phyloP scores from a whole-genome alignment of 495 filamentous ascomycete species.

The Articulospora tetracladia region DNA sequence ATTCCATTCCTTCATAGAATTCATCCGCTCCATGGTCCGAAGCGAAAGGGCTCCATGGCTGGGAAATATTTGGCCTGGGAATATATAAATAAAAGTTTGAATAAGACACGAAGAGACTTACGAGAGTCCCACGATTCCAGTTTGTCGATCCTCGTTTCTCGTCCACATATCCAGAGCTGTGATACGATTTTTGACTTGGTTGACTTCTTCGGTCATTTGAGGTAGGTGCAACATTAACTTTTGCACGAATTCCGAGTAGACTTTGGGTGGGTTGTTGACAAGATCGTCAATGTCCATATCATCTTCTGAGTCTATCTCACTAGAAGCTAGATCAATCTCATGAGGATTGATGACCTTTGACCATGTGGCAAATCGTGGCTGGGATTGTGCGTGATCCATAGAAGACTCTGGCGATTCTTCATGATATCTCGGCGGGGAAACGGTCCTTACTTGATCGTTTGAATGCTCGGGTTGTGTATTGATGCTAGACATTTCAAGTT shows the following conservation, averaged over 20 bases:
- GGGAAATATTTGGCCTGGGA: not conserved
- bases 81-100: not conserved
- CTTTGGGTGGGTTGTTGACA: not conserved
- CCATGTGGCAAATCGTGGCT: not conserved
- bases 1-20: not conserved
- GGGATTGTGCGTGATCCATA: not conserved
- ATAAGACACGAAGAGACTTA: not conserved
- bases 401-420: not conserved
- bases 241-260: slow-evolving; percentile 7
- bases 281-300: not conserved
- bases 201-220: slow-evolving; percentile 19
- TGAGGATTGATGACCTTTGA: not conserved
- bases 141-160: not conserved
- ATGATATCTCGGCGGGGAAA: no score
- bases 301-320: not conserved
- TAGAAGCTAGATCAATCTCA: not conserved
- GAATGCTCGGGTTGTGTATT: not conserved
- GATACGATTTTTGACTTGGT: not conserved
- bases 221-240: not conserved
- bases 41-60: not conserved
- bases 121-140: not conserved
- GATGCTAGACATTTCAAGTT: not conserved
- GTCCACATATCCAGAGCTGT: slow-evolving; percentile 21
- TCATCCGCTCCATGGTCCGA: not conserved
- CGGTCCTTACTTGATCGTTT: no score